A percentile compares a stretch with the other conserved stretches of the same genome.
These are phyloP conservation scores for Penicillium rolfsii DNA, from an alignment of 2,329 filamentous ascomycete species.

Conservation along the genomic window DNA sequence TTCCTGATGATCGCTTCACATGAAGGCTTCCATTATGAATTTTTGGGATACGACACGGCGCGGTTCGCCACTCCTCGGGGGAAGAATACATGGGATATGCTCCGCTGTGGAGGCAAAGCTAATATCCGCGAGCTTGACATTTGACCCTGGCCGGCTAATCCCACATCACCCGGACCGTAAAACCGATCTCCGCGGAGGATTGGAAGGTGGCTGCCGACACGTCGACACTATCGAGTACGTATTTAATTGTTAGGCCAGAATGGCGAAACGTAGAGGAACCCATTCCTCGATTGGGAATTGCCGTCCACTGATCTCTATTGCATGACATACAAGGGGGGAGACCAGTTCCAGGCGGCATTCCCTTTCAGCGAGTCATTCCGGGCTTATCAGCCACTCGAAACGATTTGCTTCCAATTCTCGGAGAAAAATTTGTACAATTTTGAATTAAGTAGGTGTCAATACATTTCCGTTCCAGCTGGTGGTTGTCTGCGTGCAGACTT, in stretches of 20 bases:
- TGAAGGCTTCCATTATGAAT: too few relatives aligned
- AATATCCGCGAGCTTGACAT: background rate
- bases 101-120: too few relatives aligned
- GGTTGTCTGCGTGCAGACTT: background rate
- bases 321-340: background rate
- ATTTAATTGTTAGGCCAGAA: background rate
- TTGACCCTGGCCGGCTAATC: background rate
- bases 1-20: too few relatives aligned
- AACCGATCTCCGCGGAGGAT: background rate
- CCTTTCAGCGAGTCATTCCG: background rate
- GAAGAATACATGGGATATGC: too few relatives aligned
- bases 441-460: background rate
- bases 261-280: conserved; percentile 1
- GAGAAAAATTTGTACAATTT: background rate
- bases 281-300: conserved; percentile 10
- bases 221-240: too few relatives aligned
- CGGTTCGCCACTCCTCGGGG: too few relatives aligned
- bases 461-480: background rate
- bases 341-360: background rate
- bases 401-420: background rate
- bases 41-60: too few relatives aligned
- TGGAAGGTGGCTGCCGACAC: background rate
- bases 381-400: background rate
- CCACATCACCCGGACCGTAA: background rate
- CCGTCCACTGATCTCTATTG: background rate